Evolutionary conservation across 78 protist genomes (phyloP), one percentile per base, ranked within the genome.

Genomic region (Monosiga brevicollis): DNA sequence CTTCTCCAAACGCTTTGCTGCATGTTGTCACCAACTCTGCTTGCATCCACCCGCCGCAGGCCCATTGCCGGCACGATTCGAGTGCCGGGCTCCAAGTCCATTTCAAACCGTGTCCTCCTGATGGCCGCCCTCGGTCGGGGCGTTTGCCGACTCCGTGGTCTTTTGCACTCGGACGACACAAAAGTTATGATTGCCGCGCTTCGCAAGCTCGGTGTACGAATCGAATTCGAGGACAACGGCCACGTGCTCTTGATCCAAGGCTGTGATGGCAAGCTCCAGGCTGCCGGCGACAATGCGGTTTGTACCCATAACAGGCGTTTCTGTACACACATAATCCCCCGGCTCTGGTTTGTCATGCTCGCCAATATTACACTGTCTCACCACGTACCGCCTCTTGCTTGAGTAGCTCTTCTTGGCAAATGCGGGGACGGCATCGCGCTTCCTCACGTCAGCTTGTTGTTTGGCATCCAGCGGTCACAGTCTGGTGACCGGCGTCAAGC

Each of bases 401-500:
- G n/a, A 39, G 35, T 42, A 78, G 78, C 24, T 91, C n/a, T 91
- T 79, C 87, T 71, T 91, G 83, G 90, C 88, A 62, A 91, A 91
- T 82, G 91, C 94, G 32, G 91, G 94, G n/a, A 88, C 94, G 1
- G 91, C 94, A 23, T 1, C 87, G 2, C 83, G 94, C 3, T 91
- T 91, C 72, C 86, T 91, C 39, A 89, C 92, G 26, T 78, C 92
- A 15, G 85, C 42, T 62, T 35, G 36, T 6, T 32, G 0, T 22
- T 34, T 22, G 1, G 6, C 75, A 0, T 2, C 55, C 70, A 83
- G 81, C 10, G 34, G 26, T 0, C 0, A 22, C 25, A 42, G 35
- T 26, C 0, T 15, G 29, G 41, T 90, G 41, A 82, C 88, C 1
- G 94, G 94, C 26, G 80, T 73, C 42, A 9, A 10, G 81, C 85